Conservation (phyloP, 164 flowering plant genomes). For the Paratinospora sagittata region DNA sequence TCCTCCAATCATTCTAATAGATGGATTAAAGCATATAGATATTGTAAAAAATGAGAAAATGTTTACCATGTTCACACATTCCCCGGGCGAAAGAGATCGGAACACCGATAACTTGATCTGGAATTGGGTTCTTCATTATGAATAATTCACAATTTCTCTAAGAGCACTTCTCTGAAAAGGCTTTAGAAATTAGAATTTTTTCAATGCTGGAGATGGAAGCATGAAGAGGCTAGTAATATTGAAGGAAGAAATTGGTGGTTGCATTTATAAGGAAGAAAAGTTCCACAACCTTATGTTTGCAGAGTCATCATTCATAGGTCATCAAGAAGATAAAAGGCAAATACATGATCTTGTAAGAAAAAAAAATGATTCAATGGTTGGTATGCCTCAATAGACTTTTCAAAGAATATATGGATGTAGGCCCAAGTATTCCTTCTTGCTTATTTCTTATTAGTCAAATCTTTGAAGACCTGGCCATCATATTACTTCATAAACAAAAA, state of each 20-base stretch:
- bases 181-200: neutral
- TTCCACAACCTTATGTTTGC: constrained; percentile 9
- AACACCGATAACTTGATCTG: constrained; percentile 1
- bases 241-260: neutral
- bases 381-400: neutral
- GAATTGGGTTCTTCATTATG: constrained; percentile 4
- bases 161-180: neutral
- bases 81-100: constrained; percentile 3
- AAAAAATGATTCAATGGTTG: neutral
- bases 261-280: constrained; percentile 1
- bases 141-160: neutral
- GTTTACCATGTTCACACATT: constrained; percentile 4
- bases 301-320: constrained; percentile 8
- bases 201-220: neutral
- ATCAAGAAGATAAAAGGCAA: neutral
- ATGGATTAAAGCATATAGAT: neutral
- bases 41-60: constrained; percentile 1
- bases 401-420: neutral
- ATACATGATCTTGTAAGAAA: neutral
- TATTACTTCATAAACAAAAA: neutral
- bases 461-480: neutral
- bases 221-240: too few relatives aligned
- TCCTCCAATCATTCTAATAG: neutral
- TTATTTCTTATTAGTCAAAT: neutral
- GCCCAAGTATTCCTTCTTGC: neutral